phyloP scores from a whole-genome alignment of 441 rosid species.

The Flueggea neowawraea region DNA sequence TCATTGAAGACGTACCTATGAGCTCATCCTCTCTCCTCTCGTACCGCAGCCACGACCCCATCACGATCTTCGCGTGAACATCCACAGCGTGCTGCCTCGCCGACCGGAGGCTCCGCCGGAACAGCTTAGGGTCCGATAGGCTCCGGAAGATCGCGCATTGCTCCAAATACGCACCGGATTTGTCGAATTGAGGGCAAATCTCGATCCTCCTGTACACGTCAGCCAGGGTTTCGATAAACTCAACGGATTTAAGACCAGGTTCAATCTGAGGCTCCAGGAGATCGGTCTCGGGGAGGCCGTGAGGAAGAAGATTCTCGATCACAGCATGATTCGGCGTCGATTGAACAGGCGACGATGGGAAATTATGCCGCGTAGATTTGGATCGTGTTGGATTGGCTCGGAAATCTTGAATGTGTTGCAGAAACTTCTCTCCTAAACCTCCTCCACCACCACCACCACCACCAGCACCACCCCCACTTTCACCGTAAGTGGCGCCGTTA shows the following conservation, averaged over 20 bases:
- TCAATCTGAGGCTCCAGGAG: slow-evolving; percentile 77
- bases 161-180: slow-evolving; percentile 50
- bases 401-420: slow-evolving; percentile 71
- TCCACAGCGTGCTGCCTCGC: slow-evolving; percentile 78
- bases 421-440: slow-evolving; percentile 50
- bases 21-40: slow-evolving; percentile 98
- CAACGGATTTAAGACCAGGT: slow-evolving; percentile 60
- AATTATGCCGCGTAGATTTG: slow-evolving; percentile 36
- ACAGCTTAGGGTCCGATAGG: slow-evolving; percentile 66
- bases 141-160: slow-evolving; percentile 78
- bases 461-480: too few species aligned
- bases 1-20: slow-evolving; percentile 66
- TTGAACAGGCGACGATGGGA: slow-evolving; percentile 24
- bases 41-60: slow-evolving; percentile 80
- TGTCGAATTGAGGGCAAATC: slow-evolving; percentile 48
- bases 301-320: slow-evolving; percentile 58
- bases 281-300: slow-evolving; percentile 69
- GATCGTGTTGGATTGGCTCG: slow-evolving; percentile 50
- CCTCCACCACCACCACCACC: slow-evolving; percentile 21
- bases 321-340: slow-evolving; percentile 12
- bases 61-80: slow-evolving; percentile 70
- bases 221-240: slow-evolving; percentile 69
- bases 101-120: slow-evolving; percentile 67
- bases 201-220: slow-evolving; percentile 54
- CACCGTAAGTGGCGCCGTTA: slow-evolving; percentile 14